Evolutionary conservation across 2,329 filamentous ascomycete species (phyloP).

Genomic region (Fusarium agapanthi): DNA sequence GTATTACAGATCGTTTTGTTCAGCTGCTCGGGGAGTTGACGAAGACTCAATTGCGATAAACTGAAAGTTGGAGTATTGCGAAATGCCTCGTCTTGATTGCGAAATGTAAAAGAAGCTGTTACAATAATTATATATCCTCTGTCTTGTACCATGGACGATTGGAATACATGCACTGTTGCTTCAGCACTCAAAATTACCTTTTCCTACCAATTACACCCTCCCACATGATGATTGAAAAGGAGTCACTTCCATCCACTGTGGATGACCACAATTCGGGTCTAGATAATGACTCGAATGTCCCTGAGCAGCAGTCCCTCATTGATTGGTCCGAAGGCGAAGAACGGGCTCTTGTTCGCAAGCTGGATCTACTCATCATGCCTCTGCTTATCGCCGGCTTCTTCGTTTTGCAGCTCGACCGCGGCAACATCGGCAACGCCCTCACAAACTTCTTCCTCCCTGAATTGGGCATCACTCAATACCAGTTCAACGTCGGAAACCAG

Average conservation of each 20-base stretch:
- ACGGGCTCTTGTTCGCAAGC: slow-evolving; percentile 33
- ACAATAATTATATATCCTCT: neutral
- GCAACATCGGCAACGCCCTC: slow-evolving; percentile 52
- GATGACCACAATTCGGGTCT: neutral
- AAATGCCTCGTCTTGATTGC: neutral
- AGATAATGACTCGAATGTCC: neutral
- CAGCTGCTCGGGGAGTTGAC: neutral
- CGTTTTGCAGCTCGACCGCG: slow-evolving; percentile 51
- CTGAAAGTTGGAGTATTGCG: neutral
- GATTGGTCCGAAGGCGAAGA: slow-evolving; percentile 18
- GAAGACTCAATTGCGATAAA: neutral
- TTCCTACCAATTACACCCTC: neutral
- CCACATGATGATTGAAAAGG: neutral
- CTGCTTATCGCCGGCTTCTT: slow-evolving; percentile 45
- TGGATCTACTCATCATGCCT: slow-evolving; percentile 1
- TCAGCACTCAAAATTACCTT: neutral
- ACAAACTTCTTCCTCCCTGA: slow-evolving; percentile 46
- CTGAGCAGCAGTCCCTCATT: neutral
- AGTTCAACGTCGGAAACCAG: slow-evolving; percentile 1
- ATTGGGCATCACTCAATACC: slow-evolving; percentile 51
- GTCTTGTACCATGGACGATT: neutral
- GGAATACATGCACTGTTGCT: neutral
- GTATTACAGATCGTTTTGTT: neutral
- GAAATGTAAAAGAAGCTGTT: neutral
- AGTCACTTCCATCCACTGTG: neutral